These are phyloP conservation scores for Cucurbita argyrosperma DNA, from an alignment of 306 rosid species.

Conservation along the genomic window DNA sequence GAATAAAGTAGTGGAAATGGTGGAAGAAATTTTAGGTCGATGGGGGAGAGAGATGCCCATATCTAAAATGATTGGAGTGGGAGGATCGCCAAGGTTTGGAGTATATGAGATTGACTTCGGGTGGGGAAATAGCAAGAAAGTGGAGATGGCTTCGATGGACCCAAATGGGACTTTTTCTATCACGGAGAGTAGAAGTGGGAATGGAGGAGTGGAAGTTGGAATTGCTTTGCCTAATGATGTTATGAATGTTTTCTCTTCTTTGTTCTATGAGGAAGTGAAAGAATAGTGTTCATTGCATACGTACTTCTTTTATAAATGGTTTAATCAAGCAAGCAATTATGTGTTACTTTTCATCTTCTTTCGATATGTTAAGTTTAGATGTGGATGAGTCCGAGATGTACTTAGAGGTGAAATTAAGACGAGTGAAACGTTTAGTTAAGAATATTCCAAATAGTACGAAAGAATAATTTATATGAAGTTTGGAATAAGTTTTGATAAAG, in stretches of 20 bases:
- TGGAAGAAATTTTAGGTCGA: neutral
- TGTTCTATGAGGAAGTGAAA: neutral
- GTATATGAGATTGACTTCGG: constrained; percentile 28
- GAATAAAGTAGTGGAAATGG: neutral
- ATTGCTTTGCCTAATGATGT: neutral
- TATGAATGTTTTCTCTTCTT: constrained; percentile 3
- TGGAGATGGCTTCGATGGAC: constrained; percentile 14
- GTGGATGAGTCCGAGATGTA: no score
- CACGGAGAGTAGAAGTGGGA: constrained; percentile 12
- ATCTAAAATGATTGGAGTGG: neutral
- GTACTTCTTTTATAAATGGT: no score
- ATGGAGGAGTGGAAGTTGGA: constrained; percentile 15
- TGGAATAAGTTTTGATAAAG: no score
- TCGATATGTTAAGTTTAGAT: no score
- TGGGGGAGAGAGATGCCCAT: no score
- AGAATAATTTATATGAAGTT: no score
- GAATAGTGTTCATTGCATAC: no score
- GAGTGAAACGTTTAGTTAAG: no score
- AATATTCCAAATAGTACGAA: no score
- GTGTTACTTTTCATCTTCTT: no score
- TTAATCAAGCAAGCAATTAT: no score
- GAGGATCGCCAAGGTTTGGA: constrained; percentile 33
- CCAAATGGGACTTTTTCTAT: neutral
- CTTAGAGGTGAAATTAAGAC: no score
- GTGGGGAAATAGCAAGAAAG: constrained; percentile 29